These are phyloP conservation scores for Eudorina sp. DNA, from an alignment of 139 green algal species.

Conservation along the genomic window DNA sequence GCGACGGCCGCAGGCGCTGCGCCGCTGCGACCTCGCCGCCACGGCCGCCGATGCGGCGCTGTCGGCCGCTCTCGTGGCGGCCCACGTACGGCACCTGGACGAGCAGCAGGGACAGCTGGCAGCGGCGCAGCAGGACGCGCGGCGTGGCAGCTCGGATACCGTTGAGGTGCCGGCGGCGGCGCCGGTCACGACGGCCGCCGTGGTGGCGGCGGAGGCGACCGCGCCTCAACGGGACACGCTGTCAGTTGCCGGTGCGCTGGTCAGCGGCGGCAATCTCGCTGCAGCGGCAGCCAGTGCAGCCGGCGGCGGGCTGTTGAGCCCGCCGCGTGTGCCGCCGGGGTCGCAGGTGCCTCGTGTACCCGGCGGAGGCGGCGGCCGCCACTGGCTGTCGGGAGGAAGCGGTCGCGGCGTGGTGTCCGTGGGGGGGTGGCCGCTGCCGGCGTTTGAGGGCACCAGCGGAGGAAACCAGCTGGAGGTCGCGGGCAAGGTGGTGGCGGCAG, in stretches of 20 bases:
- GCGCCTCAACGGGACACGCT: no score
- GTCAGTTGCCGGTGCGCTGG: no score
- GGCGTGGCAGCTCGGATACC: neutral
- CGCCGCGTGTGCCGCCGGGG: neutral
- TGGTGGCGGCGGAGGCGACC: neutral
- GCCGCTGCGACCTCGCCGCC: slow-evolving; percentile 22
- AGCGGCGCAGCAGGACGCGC: neutral
- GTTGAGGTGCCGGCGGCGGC: neutral
- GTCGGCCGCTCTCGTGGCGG: neutral
- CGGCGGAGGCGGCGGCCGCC: neutral
- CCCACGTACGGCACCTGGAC: neutral
- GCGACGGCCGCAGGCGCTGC: neutral
- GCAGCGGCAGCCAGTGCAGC: neutral
- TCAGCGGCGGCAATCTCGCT: neutral
- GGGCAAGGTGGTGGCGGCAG: neutral
- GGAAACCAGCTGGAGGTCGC: neutral
- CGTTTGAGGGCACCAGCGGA: neutral
- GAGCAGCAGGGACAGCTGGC: neutral
- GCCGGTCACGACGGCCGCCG: neutral
- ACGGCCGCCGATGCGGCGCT: slow-evolving; percentile 9
- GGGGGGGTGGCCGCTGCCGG: neutral
- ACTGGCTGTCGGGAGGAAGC: neutral
- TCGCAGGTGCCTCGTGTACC: neutral
- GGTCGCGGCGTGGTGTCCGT: neutral
- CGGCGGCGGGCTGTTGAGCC: neutral